Evolutionary conservation across 2,329 filamentous ascomycete genomes (phyloP), one percentile per base, ranked within the genome.

Genomic region (Apiospora saccharicola): DNA sequence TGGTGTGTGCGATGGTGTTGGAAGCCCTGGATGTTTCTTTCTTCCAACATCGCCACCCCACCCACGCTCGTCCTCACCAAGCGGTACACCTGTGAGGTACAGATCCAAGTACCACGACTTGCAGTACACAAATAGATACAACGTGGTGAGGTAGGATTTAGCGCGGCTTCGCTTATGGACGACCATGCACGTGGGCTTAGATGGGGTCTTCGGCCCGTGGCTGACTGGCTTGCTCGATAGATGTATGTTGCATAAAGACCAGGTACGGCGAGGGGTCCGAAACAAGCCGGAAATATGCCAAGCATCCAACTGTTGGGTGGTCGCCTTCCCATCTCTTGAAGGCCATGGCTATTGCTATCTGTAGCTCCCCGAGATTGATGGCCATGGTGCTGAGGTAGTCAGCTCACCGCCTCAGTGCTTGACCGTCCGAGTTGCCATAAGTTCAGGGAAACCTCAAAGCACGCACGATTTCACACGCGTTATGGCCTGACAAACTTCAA

Each of bases 61-160:
- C 53, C 34, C 53, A 61, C 53, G 34, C 53, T 22, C 53, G 16
- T 34, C 57, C 4, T n/a, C 22, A 5, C n/a, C 10, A 30, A 5
- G 8, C 19, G 57, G 57, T 64, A 64, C 57, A 64, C 41, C 8
- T 41, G 57, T 13, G 57, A 41, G 30, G 41, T 64, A 64, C 57
- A 41, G 5, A 19, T 13, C 57, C 34, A 64, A 64, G 57, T 64
- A 64, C 57, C 57, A n/a, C 22, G 57, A 64, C 57, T 41, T 64
- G 13, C 34, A 22, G 30, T 41, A n/a, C 57, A 10, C 14, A 19
- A 14, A 12, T 41, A 64, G 57, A 41, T 64, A 64, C 57, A 64
- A 64, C 14, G 57, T 34, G 16, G 34, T 61, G 53, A 4, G 7
- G 30, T 37, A 61, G 53, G 16, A 12, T 19, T 16, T 37, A 37